phyloP scores from a whole-genome alignment of 2,329 filamentous ascomycete species.

The Alternaria solani region DNA sequence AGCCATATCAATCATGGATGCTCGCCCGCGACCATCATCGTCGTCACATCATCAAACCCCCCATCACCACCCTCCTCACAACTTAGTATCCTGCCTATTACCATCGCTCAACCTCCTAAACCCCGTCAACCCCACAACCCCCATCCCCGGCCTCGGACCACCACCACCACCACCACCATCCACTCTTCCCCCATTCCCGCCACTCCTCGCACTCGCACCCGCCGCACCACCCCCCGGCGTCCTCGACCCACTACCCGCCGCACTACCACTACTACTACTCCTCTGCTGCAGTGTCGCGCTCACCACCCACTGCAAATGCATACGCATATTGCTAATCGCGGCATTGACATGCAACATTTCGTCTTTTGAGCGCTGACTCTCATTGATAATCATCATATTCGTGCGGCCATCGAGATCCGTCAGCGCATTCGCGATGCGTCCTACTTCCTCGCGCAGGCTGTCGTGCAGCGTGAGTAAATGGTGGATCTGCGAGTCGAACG shows the following conservation, averaged over 20 bases:
- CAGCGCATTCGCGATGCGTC: slow-evolving; percentile 62
- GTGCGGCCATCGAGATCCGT: slow-evolving; percentile 67
- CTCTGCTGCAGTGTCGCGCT: slow-evolving; percentile 62
- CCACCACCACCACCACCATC: slow-evolving; percentile 9
- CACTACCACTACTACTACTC: slow-evolving; percentile 16
- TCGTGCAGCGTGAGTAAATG: slow-evolving; percentile 69
- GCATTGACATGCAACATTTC: slow-evolving; percentile 69
- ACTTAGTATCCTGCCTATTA: slow-evolving; percentile 49
- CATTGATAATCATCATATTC: slow-evolving; percentile 70
- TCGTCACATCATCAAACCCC: background rate
- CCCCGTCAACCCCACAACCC: slow-evolving; percentile 30
- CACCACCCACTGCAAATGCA: slow-evolving; percentile 70
- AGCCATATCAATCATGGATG: slow-evolving; percentile 20
- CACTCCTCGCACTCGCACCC: slow-evolving; percentile 25
- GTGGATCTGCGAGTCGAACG: slow-evolving; percentile 60
- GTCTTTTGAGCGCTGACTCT: slow-evolving; percentile 67
- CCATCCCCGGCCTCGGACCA: slow-evolving; percentile 29
- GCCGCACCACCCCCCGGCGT: slow-evolving; percentile 26
- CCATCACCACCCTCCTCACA: too few relatives aligned
- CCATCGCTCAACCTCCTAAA: slow-evolving; percentile 47
- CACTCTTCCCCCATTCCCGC: slow-evolving; percentile 38
- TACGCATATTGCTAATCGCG: slow-evolving; percentile 64
- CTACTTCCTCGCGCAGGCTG: slow-evolving; percentile 66
- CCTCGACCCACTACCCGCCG: slow-evolving; percentile 37
- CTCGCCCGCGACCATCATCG: slow-evolving; percentile 8